Evolutionary conservation across 163 green algal genomes (phyloP).

Genomic region (Scenedesmus sp.): DNA sequence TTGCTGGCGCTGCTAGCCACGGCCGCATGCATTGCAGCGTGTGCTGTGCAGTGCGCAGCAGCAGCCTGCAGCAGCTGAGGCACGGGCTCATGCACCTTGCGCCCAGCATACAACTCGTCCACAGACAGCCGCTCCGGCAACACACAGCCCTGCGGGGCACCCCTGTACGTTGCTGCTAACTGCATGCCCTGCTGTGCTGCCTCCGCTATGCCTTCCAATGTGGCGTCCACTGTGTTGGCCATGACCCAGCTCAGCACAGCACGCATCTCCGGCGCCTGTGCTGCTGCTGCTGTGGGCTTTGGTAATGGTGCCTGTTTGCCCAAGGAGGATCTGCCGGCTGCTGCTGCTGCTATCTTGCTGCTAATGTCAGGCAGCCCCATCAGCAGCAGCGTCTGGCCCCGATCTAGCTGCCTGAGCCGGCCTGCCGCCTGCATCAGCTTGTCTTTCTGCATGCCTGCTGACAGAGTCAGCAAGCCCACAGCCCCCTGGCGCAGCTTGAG

Average conservation of each 20-base stretch:
- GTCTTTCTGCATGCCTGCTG: constrained; percentile 65
- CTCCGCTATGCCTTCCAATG: constrained; percentile 55
- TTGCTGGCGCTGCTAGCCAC: neutral
- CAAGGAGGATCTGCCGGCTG: too few relatives aligned
- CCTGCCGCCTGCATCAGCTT: constrained; percentile 76
- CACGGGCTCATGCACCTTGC: constrained; percentile 14
- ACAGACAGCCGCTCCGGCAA: constrained; percentile 64
- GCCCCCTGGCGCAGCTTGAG: constrained; percentile 63
- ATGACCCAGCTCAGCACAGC: constrained; percentile 74
- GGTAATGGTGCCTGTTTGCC: neutral
- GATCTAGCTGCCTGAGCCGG: constrained; percentile 59
- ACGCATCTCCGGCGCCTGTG: neutral
- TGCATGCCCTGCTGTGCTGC: constrained; percentile 63
- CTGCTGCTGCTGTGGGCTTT: neutral
- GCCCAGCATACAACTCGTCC: constrained; percentile 59
- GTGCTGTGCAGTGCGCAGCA: neutral
- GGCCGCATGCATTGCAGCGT: neutral
- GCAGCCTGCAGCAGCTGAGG: neutral
- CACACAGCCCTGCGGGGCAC: constrained; percentile 49
- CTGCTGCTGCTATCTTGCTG: constrained; percentile 55
- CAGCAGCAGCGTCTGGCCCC: constrained; percentile 64
- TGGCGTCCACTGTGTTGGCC: constrained; percentile 69
- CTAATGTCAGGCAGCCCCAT: constrained; percentile 63
- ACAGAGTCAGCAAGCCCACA: constrained; percentile 69
- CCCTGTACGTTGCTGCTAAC: constrained; percentile 53